phyloP scores from a whole-genome alignment of 495 filamentous ascomycete genomes.

The Glutinoglossum americanum region DNA sequence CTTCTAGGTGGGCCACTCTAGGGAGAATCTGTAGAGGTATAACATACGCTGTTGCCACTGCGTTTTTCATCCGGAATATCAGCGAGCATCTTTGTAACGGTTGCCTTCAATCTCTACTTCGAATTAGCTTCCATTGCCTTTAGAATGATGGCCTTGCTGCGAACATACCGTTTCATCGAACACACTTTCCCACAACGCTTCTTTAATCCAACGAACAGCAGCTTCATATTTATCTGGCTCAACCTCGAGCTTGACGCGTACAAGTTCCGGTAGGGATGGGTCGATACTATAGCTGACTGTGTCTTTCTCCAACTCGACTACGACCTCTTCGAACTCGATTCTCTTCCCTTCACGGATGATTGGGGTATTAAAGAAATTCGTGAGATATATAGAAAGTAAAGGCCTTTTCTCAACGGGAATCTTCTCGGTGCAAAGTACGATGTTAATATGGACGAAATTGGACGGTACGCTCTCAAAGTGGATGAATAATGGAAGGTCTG shows the following conservation, averaged over 20 bases:
- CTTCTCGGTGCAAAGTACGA: constrained; percentile 55
- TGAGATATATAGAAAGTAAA: constrained; percentile 59
- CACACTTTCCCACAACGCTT: constrained; percentile 68
- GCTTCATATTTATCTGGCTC: constrained; percentile 73
- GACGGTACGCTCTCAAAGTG: constrained; percentile 87
- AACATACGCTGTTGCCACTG: constrained; percentile 45
- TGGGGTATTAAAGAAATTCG: constrained; percentile 86
- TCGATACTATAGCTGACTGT: constrained; percentile 65
- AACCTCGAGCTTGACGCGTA: constrained; percentile 62
- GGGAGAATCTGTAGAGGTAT: too few species aligned
- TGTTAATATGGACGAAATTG: constrained; percentile 65
- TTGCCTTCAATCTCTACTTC: constrained; percentile 47
- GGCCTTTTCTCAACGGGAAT: constrained; percentile 59
- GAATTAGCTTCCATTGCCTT: neutral
- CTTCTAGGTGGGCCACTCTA: too few species aligned
- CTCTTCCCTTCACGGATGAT: constrained; percentile 55
- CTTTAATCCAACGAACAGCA: constrained; percentile 65
- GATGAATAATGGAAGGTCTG: constrained; percentile 59
- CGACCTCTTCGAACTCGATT: constrained; percentile 77
- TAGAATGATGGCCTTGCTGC: neutral
- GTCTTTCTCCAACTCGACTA: constrained; percentile 72
- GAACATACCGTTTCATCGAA: constrained; percentile 41
- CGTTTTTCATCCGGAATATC: constrained; percentile 90
- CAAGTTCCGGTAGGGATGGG: constrained; percentile 45
- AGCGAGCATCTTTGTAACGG: constrained; percentile 69